A percentile compares a stretch with the other conserved stretches of the same genome.
phyloP scores from a whole-genome alignment of 2,329 filamentous ascomycete genomes.

The Fusarium paranaense region DNA sequence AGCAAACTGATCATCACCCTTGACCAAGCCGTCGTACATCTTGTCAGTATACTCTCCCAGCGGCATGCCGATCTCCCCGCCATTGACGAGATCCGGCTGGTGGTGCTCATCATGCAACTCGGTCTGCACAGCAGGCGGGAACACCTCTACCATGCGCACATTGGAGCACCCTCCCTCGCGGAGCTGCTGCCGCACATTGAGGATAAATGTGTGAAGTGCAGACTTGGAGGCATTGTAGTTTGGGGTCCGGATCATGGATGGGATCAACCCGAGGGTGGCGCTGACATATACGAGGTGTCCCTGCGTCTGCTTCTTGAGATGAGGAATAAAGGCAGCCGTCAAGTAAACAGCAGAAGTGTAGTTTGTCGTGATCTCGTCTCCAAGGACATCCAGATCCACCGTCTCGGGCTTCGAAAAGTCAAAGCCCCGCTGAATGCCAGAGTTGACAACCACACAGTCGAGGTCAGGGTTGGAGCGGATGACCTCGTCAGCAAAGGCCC shows the following conservation, averaged over 20 bases:
- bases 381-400: constrained; percentile 46
- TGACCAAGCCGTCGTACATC: constrained; percentile 37
- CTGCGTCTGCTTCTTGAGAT: constrained; percentile 29
- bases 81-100: constrained; percentile 42
- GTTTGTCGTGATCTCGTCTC: constrained; percentile 42
- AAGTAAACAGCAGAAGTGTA: constrained; percentile 44
- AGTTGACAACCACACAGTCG: constrained; percentile 67
- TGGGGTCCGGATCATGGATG: constrained; percentile 38
- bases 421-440: constrained; percentile 63
- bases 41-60: constrained; percentile 57
- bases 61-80: constrained; percentile 51
- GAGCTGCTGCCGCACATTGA: constrained; percentile 38
- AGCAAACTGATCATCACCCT: constrained; percentile 41
- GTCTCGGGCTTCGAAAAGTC: constrained; percentile 39
- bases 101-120: constrained; percentile 44
- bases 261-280: constrained; percentile 38
- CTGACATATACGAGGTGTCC: constrained; percentile 41
- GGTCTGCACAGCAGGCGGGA: constrained; percentile 46
- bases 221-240: constrained; percentile 47
- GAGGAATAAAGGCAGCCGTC: constrained; percentile 44
- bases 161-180: constrained; percentile 10
- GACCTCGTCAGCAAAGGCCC: constrained; percentile 32
- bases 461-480: constrained; percentile 31
- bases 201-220: constrained; percentile 42
- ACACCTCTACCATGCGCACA: constrained; percentile 43